phyloP scores from a whole-genome alignment of 1,284 basidiomycete species.

The Caloboletus inedulis region DNA sequence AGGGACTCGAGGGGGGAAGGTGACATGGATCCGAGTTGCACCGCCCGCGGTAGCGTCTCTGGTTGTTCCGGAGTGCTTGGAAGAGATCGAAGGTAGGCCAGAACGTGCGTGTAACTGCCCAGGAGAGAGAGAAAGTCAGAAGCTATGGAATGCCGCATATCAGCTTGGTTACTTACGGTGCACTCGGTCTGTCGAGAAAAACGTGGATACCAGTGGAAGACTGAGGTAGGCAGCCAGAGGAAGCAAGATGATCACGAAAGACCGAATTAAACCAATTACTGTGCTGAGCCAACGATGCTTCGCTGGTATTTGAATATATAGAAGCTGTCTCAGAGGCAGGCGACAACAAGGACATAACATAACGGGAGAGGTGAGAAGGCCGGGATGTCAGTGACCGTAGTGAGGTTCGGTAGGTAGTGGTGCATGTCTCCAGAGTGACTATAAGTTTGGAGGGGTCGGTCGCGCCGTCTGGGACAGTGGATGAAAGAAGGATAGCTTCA shows the following conservation, averaged over 20 bases:
- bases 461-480: constrained; percentile 44
- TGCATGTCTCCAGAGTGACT: constrained; percentile 68
- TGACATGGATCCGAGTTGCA: constrained; percentile 48
- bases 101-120: constrained; percentile 61
- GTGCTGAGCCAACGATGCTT: constrained; percentile 25
- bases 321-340: constrained; percentile 46
- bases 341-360: constrained; percentile 48
- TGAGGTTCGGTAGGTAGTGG: constrained; percentile 59
- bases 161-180: constrained; percentile 54
- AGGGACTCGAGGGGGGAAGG: constrained; percentile 56
- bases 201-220: constrained; percentile 54
- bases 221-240: constrained; percentile 51
- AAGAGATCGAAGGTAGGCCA: constrained; percentile 64
- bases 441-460: constrained; percentile 60
- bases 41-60: constrained; percentile 56
- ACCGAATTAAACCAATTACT: constrained; percentile 37
- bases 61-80: constrained; percentile 43
- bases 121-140: not conserved
- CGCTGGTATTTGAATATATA: constrained; percentile 47
- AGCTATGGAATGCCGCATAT: not conserved
- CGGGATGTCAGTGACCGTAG: constrained; percentile 63
- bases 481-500: constrained; percentile 60
- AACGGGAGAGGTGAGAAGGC: constrained; percentile 60
- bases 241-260: constrained; percentile 59
- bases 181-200: constrained; percentile 77